A percentile compares a stretch with the other conserved stretches of the same genome.
phyloP scores from a whole-genome alignment of 129 eudicot species.

The Flaveria brownii region DNA sequence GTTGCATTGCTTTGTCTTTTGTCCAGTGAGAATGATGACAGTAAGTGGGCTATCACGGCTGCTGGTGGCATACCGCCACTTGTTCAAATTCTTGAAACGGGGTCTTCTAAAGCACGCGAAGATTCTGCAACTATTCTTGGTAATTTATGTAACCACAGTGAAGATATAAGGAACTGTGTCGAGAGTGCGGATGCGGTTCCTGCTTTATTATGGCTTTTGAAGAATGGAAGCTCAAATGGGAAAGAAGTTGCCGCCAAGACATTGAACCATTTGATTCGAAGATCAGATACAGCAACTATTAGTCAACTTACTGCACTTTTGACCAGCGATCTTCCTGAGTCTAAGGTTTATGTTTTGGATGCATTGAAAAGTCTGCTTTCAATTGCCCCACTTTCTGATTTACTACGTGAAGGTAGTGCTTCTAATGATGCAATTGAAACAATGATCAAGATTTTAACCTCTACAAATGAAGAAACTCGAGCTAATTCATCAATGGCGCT shows the following conservation, averaged over 20 bases:
- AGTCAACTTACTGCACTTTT: conserved; percentile 93
- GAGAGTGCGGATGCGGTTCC: conserved; percentile 99
- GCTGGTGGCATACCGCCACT: conserved; percentile 99
- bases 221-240: conserved; percentile 95
- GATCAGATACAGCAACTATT: conserved; percentile 95
- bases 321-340: conserved; percentile 97
- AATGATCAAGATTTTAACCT: conserved; percentile 75
- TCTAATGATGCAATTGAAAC: conserved; percentile 95
- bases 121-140: conserved; percentile 96
- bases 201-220: conserved; percentile 91
- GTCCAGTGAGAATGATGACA: conserved; percentile 90
- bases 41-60: conserved; percentile 99
- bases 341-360: conserved; percentile 89
- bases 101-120: conserved; percentile 96
- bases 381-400: conserved; percentile 76
- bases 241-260: conserved; percentile 97
- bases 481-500: conserved; percentile 85
- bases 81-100: conserved; percentile 95
- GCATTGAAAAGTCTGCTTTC: conserved; percentile 93
- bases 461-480: conserved; percentile 78
- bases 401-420: conserved; percentile 96
- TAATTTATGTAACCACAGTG: conserved; percentile 97
- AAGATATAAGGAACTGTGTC: conserved; percentile 97
- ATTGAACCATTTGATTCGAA: conserved; percentile 86
- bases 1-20: conserved; percentile 94